Conservation (phyloP, 2,329 filamentous ascomycete genomes). For the Diaporthe sp. region DNA sequence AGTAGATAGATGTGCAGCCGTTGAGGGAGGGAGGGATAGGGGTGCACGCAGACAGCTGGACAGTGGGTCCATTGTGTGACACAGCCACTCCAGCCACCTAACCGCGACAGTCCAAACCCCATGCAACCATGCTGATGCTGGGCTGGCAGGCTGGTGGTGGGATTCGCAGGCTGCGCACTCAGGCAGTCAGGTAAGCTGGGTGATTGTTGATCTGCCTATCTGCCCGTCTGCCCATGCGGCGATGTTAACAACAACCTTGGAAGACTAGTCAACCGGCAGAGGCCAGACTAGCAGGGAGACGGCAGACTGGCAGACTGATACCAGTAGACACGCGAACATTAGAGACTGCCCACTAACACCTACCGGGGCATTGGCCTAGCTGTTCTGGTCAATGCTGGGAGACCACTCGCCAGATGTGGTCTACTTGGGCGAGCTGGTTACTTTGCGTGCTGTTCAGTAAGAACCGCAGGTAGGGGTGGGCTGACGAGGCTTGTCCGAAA, state of each 20-base stretch:
- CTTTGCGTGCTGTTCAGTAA: neutral
- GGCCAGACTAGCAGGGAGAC: neutral
- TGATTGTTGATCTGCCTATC: neutral
- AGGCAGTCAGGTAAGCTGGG: no score
- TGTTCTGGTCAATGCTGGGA: neutral
- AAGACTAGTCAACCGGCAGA: neutral
- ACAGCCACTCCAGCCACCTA: conserved; percentile 26
- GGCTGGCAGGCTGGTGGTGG: neutral
- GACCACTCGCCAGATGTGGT: neutral
- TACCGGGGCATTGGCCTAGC: neutral
- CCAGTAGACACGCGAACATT: neutral
- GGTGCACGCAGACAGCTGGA: neutral
- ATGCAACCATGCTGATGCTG: neutral
- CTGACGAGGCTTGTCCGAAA: conserved; percentile 14
- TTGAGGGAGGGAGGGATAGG: neutral
- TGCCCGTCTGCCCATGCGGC: neutral
- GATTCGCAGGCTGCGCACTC: neutral
- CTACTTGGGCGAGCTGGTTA: neutral
- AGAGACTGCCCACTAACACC: neutral
- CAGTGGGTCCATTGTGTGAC: neutral
- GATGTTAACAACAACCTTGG: neutral
- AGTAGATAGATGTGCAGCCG: neutral
- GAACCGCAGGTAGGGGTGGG: conserved; percentile 2
- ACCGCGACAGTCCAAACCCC: neutral
- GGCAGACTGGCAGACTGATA: neutral